These are phyloP conservation scores for Puccinia polysora DNA, from an alignment of 1,284 basidiomycete species.

Conservation along the genomic window DNA sequence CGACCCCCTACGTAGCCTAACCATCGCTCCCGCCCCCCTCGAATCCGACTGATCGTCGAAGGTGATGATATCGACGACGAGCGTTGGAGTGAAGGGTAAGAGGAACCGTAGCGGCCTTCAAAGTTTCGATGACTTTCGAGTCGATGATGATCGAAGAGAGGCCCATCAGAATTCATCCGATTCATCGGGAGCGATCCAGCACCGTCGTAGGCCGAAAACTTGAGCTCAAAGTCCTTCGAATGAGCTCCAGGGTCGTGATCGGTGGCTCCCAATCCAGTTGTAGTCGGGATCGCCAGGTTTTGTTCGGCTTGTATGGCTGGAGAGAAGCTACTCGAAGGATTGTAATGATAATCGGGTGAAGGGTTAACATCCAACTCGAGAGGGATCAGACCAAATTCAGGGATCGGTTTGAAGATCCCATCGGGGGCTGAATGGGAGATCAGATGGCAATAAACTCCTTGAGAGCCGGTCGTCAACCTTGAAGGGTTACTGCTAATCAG, in stretches of 20 bases:
- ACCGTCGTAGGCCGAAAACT: constrained; percentile 13
- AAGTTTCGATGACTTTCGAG: neutral
- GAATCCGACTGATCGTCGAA: too few relatives aligned
- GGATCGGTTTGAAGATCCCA: constrained; percentile 48
- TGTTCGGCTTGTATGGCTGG: too few relatives aligned
- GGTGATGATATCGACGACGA: too few relatives aligned
- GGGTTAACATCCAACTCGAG: constrained; percentile 47
- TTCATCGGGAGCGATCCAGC: constrained; percentile 40
- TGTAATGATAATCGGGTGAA: too few relatives aligned
- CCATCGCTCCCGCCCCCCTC: too few relatives aligned
- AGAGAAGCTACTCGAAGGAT: constrained; percentile 9
- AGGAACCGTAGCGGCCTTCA: constrained; percentile 25
- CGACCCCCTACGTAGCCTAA: too few relatives aligned
- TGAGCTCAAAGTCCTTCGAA: too few relatives aligned
- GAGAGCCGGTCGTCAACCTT: neutral
- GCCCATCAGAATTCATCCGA: constrained; percentile 44
- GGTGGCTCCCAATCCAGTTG: too few relatives aligned
- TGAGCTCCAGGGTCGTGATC: constrained; percentile 25
- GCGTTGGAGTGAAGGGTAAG: too few relatives aligned
- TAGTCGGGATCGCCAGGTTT: too few relatives aligned
- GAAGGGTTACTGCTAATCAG: constrained; percentile 48
- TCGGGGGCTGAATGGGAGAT: constrained; percentile 44
- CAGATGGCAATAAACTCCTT: constrained; percentile 4
- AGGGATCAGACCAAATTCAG: constrained; percentile 50
- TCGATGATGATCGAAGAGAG: constrained; percentile 15